Evolutionary conservation across 2,329 filamentous ascomycete genomes (phyloP), one percentile per base, ranked within the genome.

Genomic region (Trichoderma breve): DNA sequence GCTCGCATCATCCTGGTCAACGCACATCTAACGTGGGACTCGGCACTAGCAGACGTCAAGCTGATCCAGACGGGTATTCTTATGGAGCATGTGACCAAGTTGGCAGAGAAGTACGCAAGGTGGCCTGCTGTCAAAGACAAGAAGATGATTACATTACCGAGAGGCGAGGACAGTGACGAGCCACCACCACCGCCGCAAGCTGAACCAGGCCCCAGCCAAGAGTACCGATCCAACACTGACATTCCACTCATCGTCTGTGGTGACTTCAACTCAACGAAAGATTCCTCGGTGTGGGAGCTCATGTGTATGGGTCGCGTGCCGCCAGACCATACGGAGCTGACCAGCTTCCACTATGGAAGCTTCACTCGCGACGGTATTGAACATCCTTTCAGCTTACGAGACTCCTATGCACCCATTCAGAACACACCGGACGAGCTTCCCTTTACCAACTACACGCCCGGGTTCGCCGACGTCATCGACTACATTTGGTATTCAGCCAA

Each of bases 401-500:
- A 96, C 26, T 91, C 94, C 3, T 99, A 99, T 81, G 89, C 89
- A 43, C 89, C 92, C 74, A 91, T 97, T 67, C 92, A 92, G 74
- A 92, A 95, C 79, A 90, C 96, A 43, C 90, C 91, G 7, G 92
- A 94, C 72, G 93, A 97, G 80, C 84, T 98, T 76, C 90, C 90
- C 5, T 99, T 97, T 81, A 99, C 96, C 61, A 99, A 99, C 82
- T 99, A 98, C 82, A 97, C 94, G 15, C 95, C 96, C 1, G 90
- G 90, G n/a, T 99, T 98, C 83, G 89, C 90, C 66, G 95, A 94
- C 74, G 93, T 97, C 71, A 92, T 99, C 76, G 96, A 99, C 81
- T 98, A 98, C 82, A 94, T 99, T 78, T 98, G 95, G 94, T 99
- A 97, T 83, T 95, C 94, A 71, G 95, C 94, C 72, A 97, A 96